Percentiles rank a stretch among this genome's conserved stretches.
Conservation (phyloP, 306 rosid species). For the Citrullus colocynthis region DNA sequence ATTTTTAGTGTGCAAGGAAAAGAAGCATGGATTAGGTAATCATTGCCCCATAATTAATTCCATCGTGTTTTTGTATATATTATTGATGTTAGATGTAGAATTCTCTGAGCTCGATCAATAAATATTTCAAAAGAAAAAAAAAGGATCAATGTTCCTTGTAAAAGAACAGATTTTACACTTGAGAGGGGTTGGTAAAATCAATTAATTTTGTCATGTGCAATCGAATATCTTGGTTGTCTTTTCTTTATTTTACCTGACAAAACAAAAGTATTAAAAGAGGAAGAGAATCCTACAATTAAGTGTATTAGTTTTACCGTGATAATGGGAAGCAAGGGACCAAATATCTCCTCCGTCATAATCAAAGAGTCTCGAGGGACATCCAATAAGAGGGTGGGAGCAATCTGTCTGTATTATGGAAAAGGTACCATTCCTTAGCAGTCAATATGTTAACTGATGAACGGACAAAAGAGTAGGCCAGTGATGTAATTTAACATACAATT, state of each 20-base stretch:
- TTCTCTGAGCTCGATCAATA: not conserved
- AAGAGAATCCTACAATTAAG: not conserved
- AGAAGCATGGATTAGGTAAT: too few species aligned
- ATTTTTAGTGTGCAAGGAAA: too few species aligned
- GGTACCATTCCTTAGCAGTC: not conserved
- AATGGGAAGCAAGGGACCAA: constrained; percentile 96
- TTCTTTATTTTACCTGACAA: too few species aligned
- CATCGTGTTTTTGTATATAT: not conserved
- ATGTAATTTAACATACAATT: constrained; percentile 47
- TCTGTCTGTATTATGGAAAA: constrained; percentile 41
- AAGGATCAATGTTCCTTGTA: too few species aligned
- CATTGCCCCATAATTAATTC: too few species aligned
- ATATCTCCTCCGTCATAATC: constrained; percentile 84
- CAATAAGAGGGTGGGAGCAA: constrained; percentile 80
- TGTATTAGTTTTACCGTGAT: constrained; percentile 38
- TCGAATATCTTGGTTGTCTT: too few species aligned
- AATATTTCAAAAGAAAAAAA: not conserved
- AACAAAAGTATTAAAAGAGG: too few species aligned
- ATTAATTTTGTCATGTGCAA: too few species aligned
- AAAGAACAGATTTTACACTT: not conserved
- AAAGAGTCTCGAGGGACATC: constrained; percentile 71
- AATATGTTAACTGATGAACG: constrained; percentile 1
- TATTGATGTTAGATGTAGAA: not conserved
- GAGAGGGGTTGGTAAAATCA: not conserved
- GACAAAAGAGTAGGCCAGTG: constrained; percentile 5